Conservation (phyloP, 371 early-diverging fungal genomes). For the Nematocida sp. region DNA sequence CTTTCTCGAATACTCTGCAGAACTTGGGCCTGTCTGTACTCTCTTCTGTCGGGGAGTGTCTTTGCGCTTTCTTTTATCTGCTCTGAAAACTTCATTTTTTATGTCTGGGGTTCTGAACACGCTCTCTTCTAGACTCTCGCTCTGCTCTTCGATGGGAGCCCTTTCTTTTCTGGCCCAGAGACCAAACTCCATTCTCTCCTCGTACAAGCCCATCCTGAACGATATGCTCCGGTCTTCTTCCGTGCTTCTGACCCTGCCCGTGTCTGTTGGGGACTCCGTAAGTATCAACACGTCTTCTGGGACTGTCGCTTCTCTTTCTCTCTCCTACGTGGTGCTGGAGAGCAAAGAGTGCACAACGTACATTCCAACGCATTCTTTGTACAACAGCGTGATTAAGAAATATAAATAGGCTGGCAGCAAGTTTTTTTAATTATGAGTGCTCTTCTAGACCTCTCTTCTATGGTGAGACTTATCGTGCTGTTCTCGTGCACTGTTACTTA, state of each 20-base stretch:
- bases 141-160: slow-evolving; percentile 23
- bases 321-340: slow-evolving; percentile 18
- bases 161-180: neutral
- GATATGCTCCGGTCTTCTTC: slow-evolving; percentile 18
- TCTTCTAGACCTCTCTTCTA: slow-evolving; percentile 72
- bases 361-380: slow-evolving; percentile 26
- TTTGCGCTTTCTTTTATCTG: neutral
- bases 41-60: slow-evolving; percentile 9
- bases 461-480: slow-evolving; percentile 70
- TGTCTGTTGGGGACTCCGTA: slow-evolving; percentile 29
- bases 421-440: slow-evolving; percentile 64
- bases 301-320: neutral
- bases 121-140: neutral
- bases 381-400: slow-evolving; percentile 17
- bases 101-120: neutral
- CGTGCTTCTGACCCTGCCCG: neutral
- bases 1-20: slow-evolving; percentile 22
- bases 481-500: slow-evolving; percentile 73
- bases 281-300: slow-evolving; percentile 21
- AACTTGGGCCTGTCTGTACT: slow-evolving; percentile 18
- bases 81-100: neutral
- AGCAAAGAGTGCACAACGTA: slow-evolving; percentile 2
- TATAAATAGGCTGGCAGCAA: neutral
- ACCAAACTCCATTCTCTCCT: slow-evolving; percentile 4
- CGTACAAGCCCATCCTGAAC: slow-evolving; percentile 12